phyloP scores from a whole-genome alignment of 441 rosid species.

The Biscutella laevigata region DNA sequence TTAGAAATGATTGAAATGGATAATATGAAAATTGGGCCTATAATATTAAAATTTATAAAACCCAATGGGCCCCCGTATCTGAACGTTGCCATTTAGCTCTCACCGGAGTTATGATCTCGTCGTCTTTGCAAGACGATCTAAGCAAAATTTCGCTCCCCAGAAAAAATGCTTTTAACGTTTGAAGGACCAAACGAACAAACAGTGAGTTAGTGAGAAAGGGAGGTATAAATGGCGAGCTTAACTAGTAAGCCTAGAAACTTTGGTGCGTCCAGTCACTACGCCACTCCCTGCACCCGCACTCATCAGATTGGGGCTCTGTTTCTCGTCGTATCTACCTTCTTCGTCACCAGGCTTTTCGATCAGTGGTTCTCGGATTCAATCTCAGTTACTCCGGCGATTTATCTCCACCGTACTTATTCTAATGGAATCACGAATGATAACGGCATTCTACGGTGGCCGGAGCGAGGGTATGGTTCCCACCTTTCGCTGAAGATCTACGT shows the following conservation, averaged over 20 bases:
- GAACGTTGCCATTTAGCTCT: neutral
- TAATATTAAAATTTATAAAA: too few relatives aligned
- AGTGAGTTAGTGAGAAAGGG: neutral
- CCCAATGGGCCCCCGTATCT: too few relatives aligned
- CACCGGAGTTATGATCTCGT: neutral
- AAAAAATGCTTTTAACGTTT: neutral
- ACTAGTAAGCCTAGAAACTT: slow-evolving; percentile 38
- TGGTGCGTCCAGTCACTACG: slow-evolving; percentile 34
- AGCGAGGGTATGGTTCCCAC: slow-evolving; percentile 55
- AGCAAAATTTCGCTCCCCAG: neutral
- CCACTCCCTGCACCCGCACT: slow-evolving; percentile 59
- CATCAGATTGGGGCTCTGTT: slow-evolving; percentile 84
- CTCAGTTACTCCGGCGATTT: slow-evolving; percentile 14
- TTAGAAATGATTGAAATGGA: too few relatives aligned
- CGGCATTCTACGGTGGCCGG: slow-evolving; percentile 50
- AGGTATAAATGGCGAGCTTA: slow-evolving; percentile 57
- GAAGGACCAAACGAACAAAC: slow-evolving; percentile 8
- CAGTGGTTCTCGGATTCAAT: slow-evolving; percentile 39
- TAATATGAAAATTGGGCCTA: too few relatives aligned
- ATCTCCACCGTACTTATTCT: slow-evolving; percentile 18
- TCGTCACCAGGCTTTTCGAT: slow-evolving; percentile 70
- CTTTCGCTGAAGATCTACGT: slow-evolving; percentile 74
- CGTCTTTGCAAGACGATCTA: slow-evolving; percentile 12
- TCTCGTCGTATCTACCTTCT: slow-evolving; percentile 60
- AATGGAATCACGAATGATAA: slow-evolving; percentile 28